A percentile compares a stretch with the other conserved stretches of the same genome.
These are phyloP conservation scores for Cyphellophora attinorum DNA, from an alignment of 2,329 filamentous ascomycete genomes.

Conservation along the genomic window DNA sequence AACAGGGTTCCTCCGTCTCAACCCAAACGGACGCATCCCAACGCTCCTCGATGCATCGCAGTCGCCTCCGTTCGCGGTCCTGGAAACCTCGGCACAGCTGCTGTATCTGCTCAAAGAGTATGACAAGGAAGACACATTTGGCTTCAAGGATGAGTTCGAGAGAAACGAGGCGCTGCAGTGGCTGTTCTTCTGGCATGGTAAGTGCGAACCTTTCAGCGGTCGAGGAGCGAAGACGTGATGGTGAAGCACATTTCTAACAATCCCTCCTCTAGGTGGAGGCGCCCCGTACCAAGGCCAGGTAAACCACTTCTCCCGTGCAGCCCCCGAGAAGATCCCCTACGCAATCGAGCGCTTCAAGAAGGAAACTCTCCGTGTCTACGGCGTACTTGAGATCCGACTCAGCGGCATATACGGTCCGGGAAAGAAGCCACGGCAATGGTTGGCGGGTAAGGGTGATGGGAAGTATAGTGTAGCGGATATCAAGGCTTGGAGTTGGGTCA, in stretches of 20 bases:
- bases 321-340: slow-evolving; percentile 38
- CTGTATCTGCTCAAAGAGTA: slow-evolving; percentile 42
- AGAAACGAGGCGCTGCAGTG: slow-evolving; percentile 40
- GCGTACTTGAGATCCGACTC: slow-evolving; percentile 46
- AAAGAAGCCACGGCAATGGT: slow-evolving; percentile 39
- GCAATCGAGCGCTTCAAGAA: slow-evolving; percentile 44
- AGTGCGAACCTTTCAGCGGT: no score
- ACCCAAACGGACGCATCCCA: slow-evolving; percentile 34
- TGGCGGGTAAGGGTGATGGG: slow-evolving; percentile 44
- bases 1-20: slow-evolving; percentile 16
- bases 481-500: slow-evolving; percentile 43
- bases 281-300: slow-evolving; percentile 28
- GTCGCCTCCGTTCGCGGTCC: slow-evolving; percentile 40
- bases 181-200: slow-evolving; percentile 46
- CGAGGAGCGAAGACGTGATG: slow-evolving; percentile 26
- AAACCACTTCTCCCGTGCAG: slow-evolving; percentile 36
- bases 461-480: slow-evolving; percentile 47
- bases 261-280: slow-evolving; percentile 6
- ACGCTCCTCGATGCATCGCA: slow-evolving; percentile 42
- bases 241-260: slow-evolving; percentile 21
- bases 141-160: slow-evolving; percentile 44
- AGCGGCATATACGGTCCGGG: slow-evolving; percentile 43
- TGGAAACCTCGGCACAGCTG: slow-evolving; percentile 45
- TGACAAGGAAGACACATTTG: slow-evolving; percentile 41
- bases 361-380: slow-evolving; percentile 42